These are phyloP conservation scores for Fomitopsis schrenkii DNA, from an alignment of 1,284 basidiomycete species.

Conservation along the genomic window DNA sequence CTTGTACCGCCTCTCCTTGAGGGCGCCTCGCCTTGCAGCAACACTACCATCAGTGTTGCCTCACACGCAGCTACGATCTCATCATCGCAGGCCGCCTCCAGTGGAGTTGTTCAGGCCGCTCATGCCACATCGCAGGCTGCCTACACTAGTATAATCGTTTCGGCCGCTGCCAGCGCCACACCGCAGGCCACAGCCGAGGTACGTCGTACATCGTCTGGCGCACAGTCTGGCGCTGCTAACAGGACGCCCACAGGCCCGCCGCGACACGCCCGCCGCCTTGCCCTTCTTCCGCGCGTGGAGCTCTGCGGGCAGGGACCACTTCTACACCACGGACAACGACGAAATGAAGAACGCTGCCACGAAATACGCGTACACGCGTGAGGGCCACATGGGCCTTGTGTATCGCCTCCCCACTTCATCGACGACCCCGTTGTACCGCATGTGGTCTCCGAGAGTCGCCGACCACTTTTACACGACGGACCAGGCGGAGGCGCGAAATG, in stretches of 20 bases:
- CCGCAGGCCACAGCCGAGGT: too few relatives aligned
- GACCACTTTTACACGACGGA: conserved; percentile 6
- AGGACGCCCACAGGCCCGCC: neutral
- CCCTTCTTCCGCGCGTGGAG: neutral
- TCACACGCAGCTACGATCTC: too few relatives aligned
- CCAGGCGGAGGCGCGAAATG: neutral
- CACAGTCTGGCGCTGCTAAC: too few relatives aligned
- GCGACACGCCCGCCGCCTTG: neutral
- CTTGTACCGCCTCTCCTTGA: too few relatives aligned
- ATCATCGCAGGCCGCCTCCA: too few relatives aligned
- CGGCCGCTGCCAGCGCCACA: too few relatives aligned
- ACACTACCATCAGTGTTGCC: too few relatives aligned
- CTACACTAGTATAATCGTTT: too few relatives aligned
- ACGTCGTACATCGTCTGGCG: too few relatives aligned
- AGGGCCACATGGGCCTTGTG: conserved; percentile 1
- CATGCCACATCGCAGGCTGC: too few relatives aligned
- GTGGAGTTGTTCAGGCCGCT: too few relatives aligned
- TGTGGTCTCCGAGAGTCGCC: neutral
- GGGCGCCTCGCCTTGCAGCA: too few relatives aligned
- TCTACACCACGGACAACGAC: conserved; percentile 5
- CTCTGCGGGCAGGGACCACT: neutral
- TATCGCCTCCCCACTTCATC: neutral
- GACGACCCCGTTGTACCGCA: conserved; percentile 1
- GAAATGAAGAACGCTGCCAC: neutral
- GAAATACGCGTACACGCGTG: neutral